Evolutionary conservation across 257 asterid species (phyloP), one percentile per base, ranked within the genome.

Genomic region (Knoxia roxburghii): DNA sequence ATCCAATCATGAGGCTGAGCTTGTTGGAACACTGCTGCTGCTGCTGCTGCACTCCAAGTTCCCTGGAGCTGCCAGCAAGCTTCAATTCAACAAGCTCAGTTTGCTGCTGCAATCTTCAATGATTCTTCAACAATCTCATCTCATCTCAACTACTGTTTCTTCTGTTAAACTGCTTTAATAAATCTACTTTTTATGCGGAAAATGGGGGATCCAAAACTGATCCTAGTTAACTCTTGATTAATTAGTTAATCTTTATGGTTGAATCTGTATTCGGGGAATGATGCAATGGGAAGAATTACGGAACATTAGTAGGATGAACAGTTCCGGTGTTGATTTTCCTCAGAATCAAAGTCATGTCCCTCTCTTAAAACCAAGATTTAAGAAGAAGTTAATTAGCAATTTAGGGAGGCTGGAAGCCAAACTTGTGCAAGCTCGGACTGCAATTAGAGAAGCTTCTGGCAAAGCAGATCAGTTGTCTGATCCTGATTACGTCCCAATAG

Each of bases 401-500:
- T 70, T 93, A 60, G 84, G 79, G 46, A 61, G 73, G 64, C 71
- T 86, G 0, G 99, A 93, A 82, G 89, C 86, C 51, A 73, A 77
- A 48, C 49, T 88, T 78, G 85, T 75, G 68, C 81, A 56, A 72
- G 89, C 88, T 41, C 89, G 97, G 61, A 75, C 83, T 2, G 77
- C 85, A 7, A 84, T 93, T 65, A 79, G 85, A 71, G 84, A 67
- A 12, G 83, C n/a, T n/a, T n/a, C 86, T 2, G 59, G 1, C 30
- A 70, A 17, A 4, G 85, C 80, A 35, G 79, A 75, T 37, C 69
- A 64, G 52, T 40, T 79, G 0, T 18, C 48, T n/a, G 97, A 94
- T 66, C 54, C 86, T 0, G 87, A 85, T n/a, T 94, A 88, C 54
- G n/a, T 72, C 67, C 99, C 99, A 0, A 35, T 64, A 0, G 97